These are phyloP conservation scores for Silene coronaria DNA, from an alignment of 179 eudicot species.

Conservation along the genomic window DNA sequence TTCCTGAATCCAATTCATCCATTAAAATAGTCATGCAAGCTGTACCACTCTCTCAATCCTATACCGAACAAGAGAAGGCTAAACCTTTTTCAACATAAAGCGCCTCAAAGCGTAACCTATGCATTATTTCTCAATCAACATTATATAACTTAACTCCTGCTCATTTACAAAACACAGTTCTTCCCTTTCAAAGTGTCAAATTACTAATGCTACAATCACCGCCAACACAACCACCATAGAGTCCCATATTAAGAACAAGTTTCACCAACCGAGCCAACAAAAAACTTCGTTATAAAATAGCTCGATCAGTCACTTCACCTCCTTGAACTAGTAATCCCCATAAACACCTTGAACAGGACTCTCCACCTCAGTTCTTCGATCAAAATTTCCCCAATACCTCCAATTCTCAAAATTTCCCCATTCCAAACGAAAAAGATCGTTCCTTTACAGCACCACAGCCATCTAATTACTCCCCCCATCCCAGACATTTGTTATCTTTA, in stretches of 20 bases:
- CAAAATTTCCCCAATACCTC: not conserved
- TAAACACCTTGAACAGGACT: too few species aligned
- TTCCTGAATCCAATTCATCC: not conserved
- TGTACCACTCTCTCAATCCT: not conserved
- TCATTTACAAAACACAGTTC: not conserved
- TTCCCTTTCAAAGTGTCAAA: not conserved
- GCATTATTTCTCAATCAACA: not conserved
- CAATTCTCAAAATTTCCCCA: not conserved
- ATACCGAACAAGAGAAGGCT: not conserved
- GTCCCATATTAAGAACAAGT: not conserved
- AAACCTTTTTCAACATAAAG: not conserved
- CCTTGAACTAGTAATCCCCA: not conserved
- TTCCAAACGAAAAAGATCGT: not conserved
- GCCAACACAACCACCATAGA: not conserved
- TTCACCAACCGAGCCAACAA: not conserved
- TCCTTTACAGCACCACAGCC: not conserved
- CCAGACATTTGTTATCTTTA: too few species aligned
- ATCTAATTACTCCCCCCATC: not conserved
- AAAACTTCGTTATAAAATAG: not conserved
- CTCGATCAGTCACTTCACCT: not conserved
- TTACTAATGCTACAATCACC: not conserved
- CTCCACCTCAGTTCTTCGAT: not conserved
- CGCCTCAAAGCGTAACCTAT: not conserved
- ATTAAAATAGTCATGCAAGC: not conserved
- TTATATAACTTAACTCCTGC: not conserved